Conservation (phyloP, 495 filamentous ascomycete species). For the Staphylotrichum tortipilum region DNA sequence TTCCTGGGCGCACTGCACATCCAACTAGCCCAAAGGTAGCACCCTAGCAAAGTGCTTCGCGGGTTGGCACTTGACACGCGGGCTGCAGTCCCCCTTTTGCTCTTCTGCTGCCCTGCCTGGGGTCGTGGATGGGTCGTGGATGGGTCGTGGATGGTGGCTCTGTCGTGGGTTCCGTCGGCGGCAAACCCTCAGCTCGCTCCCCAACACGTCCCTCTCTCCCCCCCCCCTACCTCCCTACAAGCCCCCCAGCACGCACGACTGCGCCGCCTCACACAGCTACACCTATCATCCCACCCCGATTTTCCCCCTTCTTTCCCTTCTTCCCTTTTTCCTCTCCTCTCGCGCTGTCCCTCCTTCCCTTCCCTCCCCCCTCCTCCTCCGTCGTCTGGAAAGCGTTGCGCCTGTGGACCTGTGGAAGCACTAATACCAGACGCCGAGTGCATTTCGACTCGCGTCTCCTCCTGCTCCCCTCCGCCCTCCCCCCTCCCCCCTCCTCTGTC, state of each 20-base stretch:
- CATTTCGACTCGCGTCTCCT: conserved; percentile 15
- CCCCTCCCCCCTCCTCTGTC: too few relatives aligned
- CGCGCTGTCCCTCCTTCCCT: conserved; percentile 19
- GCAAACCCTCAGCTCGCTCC: conserved; percentile 6
- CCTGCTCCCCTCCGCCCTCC: too few relatives aligned
- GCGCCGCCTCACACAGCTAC: conserved; percentile 2
- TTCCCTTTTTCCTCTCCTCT: conserved; percentile 10
- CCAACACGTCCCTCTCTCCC: conserved; percentile 13
- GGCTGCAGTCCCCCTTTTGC: conserved; percentile 16
- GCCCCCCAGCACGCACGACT: not conserved
- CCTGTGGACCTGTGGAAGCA: conserved; percentile 22
- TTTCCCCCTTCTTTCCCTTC: conserved; percentile 11
- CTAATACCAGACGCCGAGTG: conserved; percentile 11
- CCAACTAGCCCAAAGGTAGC: not conserved
- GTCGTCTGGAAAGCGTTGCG: conserved; percentile 11
- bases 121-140: too few relatives aligned
- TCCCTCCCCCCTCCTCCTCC: too few relatives aligned
- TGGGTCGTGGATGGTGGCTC: too few relatives aligned
- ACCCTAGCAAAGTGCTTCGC: conserved; percentile 10
- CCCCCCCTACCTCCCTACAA: too few relatives aligned
- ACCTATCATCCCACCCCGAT: conserved; percentile 13
- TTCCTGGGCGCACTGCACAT: conserved; percentile 10
- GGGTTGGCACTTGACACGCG: conserved; percentile 12
- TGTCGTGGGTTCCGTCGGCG: conserved; percentile 16
- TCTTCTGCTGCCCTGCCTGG: conserved; percentile 1